Evolutionary conservation across 768 basidiomycete genomes (phyloP).

Genomic region (Amanita exitialis): DNA sequence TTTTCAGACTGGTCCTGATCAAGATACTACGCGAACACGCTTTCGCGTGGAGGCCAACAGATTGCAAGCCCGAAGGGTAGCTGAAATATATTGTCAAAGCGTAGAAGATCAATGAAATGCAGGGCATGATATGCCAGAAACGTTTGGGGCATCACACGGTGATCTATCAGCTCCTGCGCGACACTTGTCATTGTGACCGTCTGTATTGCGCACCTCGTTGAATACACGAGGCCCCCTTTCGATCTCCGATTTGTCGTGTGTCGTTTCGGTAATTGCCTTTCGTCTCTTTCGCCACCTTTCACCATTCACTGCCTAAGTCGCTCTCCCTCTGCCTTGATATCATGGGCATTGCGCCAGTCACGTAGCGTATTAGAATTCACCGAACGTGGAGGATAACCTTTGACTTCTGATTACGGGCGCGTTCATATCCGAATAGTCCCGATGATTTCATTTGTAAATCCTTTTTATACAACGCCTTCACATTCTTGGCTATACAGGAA

Average conservation of each 20-base stretch:
- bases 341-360: conserved; percentile 33
- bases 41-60: conserved; percentile 1
- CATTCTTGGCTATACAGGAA: background rate
- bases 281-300: background rate
- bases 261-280: background rate
- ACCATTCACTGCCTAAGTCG: background rate
- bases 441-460: background rate
- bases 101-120: conserved; percentile 2
- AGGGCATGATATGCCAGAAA: background rate
- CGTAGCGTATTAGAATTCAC: conserved; percentile 36
- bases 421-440: background rate
- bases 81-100: background rate
- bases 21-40: background rate
- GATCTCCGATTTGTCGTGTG: background rate
- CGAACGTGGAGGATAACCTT: conserved; percentile 28
- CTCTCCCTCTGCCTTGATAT: conserved; percentile 10
- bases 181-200: conserved; percentile 3
- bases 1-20: conserved; percentile 1
- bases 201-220: conserved; percentile 24
- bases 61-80: too few species aligned
- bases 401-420: conserved; percentile 20
- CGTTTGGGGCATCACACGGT: conserved; percentile 1
- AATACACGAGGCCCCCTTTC: conserved; percentile 27
- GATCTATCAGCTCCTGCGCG: conserved; percentile 4
- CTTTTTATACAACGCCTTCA: too few species aligned